Base-by-base conservation (phyloP, 2,329 filamentous ascomycete genomes). In the Byssochlamys sp. region DNA sequence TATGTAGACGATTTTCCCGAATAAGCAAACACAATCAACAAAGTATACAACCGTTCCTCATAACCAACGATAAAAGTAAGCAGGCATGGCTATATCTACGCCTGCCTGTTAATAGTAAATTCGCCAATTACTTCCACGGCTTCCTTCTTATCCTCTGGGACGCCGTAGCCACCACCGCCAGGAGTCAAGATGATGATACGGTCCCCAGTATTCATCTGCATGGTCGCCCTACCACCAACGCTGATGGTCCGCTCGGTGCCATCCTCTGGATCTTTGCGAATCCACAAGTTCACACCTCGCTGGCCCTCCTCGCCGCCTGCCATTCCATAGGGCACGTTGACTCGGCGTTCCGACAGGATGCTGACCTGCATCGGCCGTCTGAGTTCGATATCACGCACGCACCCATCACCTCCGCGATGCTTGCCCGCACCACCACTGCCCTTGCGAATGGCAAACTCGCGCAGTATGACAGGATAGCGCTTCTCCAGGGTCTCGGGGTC, bases 201-300 rank as follows among this genome's bases (percentile, higher is more conserved):
- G 66, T 86, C 83, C 19, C 84, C 82, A 2, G 78, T 77, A 64
- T 78, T 73, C 77, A 85, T 84, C 12, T 73, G 74, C 11, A 83
- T 82, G 3, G 83, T 85, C 57, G 85, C 85, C 73, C 86, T 86
- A 6, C 79, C 82, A 0, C 83, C 83, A 24, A 86, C 71, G 59
- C 82, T 85, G 60, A 86, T 80, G 53, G 75, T 75, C 50, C 81
- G 73, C 58, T 78, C 78, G 60, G 77, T 74, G 1, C 73, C 75
- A 49, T 64, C 75, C 70, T 83, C 84, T 63, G 79, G 77, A 55
- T 92, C 86, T 60, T 83, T 86, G 6, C 89, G 79, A 31, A 95
- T 85, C 92, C 92, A 97, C 52, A 95, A 77, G 65, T 97, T 97
- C 60, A 91, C 75, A 0, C 92, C 92, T 54, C 88, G 87, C 64